Conservation (phyloP, 2,329 filamentous ascomycete genomes). For the Scortechinia acanthostroma region DNA sequence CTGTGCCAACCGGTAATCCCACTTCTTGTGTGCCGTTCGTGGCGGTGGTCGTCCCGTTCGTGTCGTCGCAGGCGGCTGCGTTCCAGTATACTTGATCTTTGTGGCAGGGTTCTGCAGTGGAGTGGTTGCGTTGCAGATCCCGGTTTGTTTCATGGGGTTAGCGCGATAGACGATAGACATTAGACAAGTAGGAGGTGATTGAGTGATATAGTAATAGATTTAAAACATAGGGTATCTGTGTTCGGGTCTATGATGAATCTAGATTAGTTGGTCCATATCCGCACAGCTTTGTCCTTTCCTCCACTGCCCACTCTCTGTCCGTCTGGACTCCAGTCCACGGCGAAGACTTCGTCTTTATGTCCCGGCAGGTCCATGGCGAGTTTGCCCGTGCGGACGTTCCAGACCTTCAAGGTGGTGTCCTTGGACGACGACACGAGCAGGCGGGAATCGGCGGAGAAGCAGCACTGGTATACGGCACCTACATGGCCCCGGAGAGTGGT, state of each 20-base stretch:
- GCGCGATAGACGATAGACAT: too few species aligned
- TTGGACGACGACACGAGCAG: conserved; percentile 81
- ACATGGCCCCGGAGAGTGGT: conserved; percentile 82
- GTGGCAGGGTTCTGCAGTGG: too few species aligned
- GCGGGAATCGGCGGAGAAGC: conserved; percentile 84
- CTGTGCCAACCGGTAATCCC: not conserved
- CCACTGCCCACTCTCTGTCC: conserved; percentile 83
- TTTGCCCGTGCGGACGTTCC: conserved; percentile 82
- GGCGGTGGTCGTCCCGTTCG: too few species aligned
- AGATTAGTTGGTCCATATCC: conserved; percentile 54
- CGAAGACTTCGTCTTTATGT: conserved; percentile 87
- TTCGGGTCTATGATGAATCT: not conserved
- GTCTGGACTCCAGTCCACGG: conserved; percentile 90
- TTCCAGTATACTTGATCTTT: too few species aligned
- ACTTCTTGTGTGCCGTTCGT: too few species aligned
- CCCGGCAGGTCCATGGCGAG: conserved; percentile 75
- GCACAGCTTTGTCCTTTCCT: conserved; percentile 79
- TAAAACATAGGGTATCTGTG: not conserved
- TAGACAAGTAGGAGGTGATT: too few species aligned
- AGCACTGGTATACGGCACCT: conserved; percentile 73
- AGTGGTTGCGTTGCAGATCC: too few species aligned
- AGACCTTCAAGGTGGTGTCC: conserved; percentile 89
- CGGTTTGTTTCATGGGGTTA: too few species aligned
- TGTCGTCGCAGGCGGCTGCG: too few species aligned
- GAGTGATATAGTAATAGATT: too few species aligned